Evolutionary conservation across 495 filamentous ascomycete genomes (phyloP), one percentile per base, ranked within the genome.

Genomic region (Hypoxylon lienhwacheense): DNA sequence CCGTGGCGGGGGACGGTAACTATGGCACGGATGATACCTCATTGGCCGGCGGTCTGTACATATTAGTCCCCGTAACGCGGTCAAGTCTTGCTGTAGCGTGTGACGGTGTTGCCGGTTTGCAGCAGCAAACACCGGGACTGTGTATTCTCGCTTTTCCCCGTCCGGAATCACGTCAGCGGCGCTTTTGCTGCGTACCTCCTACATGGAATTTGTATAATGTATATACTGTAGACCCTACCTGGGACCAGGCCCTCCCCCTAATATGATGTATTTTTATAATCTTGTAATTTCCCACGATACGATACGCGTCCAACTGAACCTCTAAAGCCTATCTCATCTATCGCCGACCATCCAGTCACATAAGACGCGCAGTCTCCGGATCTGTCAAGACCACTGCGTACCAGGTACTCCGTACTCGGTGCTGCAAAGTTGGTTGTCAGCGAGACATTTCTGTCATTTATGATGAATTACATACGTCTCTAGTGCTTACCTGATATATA

Each of bases 311-410:
- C 16, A 52, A 56, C 52, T 17, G 52, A 56, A 53, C 53, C 47
- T 33, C 45, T 28, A 46, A 29, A 44, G 46, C 40, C 28, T 29
- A 51, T 61, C 45, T 47, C 15, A 24, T 43, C 42, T 44, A 55
- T 45, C 47, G 29, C 47, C 41, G 39, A 60, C 56, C 39, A 32
- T 55, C 50, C 46, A 51, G 25, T 50, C 57, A 51, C 50, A 29
- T 50, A 61, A n/a, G 45, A 42, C 48, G 52, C 42, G 25, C 47
- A 32, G 42, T 44, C 28, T 56, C 47, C 55, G 43, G 42, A 52
- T 34, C 53, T 37, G 32, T 47, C 34, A 41, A 37, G 36, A 40
- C 46, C 12, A 17, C 33, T 36, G 3, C 22, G 22, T 39, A 36
- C 26, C 25, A 28, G 25, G 25, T 28, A 28, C 25, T 5, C 10